Base-by-base conservation (phyloP, 495 filamentous ascomycete genomes). In the Penicillium atrosanguineum region DNA sequence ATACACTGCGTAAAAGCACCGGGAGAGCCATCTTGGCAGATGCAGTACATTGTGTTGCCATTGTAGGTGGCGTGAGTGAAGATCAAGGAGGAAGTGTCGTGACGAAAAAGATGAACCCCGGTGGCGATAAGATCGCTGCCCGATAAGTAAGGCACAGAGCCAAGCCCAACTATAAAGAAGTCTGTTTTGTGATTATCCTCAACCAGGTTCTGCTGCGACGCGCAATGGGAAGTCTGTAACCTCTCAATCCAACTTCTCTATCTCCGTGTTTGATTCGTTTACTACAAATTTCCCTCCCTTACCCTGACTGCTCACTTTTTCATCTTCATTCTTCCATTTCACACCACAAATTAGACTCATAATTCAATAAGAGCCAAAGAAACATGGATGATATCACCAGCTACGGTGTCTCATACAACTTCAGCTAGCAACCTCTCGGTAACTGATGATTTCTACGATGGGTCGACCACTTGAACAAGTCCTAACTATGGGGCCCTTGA, bases 21-120 rank as follows among this genome's bases (percentile, higher is more conserved):
- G 67, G 55, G 5, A 72, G 37, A 3, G 65, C 60, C 52, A 68
- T 19, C 12, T 39, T 64, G 4, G 69, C 56, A 1, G 70, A 65
- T 0, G 56, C 52, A 28, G 55, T 48, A 36, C 69, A 71, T 20
- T 54, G 46, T 8, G 47, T 29, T 1, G 43, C 46, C 69, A 69
- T 71, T 15, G 3, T 48, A 26, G 6, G 18, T n/a, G 11, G 41
- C 12, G 11, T 42, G 1, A 49, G 9, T 19, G 34, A 18, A 14
- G 28, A 11, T 23, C 14, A 20, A 36, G 29, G 38, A 39, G 18
- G 18, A 20, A 44, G 37, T n/a, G 12, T 48, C 25, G 37, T 3
- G 44, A 38, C 25, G 45, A 47, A 46, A 50, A 11, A 20, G 47
- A 56, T 56, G 55, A 41, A 42, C 31, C 44, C 23, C 31, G 20